phyloP scores from a whole-genome alignment of 129 eudicot species.

The Flaveria brownii region DNA sequence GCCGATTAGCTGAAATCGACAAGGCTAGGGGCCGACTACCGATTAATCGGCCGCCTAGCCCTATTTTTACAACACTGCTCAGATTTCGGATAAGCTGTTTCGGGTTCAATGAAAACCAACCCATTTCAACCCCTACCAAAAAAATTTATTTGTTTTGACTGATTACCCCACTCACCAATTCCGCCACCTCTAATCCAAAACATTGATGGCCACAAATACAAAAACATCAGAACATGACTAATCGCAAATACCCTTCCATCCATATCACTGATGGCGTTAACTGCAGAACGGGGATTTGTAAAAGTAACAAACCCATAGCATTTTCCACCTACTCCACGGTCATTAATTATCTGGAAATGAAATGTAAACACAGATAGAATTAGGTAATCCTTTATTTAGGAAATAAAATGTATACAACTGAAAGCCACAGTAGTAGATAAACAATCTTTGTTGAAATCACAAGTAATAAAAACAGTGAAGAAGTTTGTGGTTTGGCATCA shows the following conservation, averaged over 20 bases:
- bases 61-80: too few relatives aligned
- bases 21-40: too few relatives aligned
- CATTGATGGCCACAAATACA: not conserved
- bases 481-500: not conserved
- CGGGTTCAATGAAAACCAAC: not conserved
- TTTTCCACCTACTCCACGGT: slow-evolving; percentile 73
- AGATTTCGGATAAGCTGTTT: not conserved
- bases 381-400: slow-evolving; percentile 7
- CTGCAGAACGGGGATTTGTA: slow-evolving; percentile 80
- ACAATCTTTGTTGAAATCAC: not conserved
- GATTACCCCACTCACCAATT: slow-evolving; percentile 17
- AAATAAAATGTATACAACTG: not conserved
- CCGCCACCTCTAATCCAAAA: not conserved
- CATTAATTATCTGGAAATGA: slow-evolving; percentile 68
- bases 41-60: too few relatives aligned
- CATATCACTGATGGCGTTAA: slow-evolving; percentile 82
- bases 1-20: too few relatives aligned
- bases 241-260: slow-evolving; percentile 68
- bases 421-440: not conserved
- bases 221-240: slow-evolving; percentile 12
- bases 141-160: not conserved
- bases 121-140: not conserved
- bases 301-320: slow-evolving; percentile 85
- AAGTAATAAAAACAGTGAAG: not conserved
- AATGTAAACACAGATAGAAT: slow-evolving; percentile 15